phyloP scores from a whole-genome alignment of 2,329 filamentous ascomycete species.

The Colletotrichum scovillei region DNA sequence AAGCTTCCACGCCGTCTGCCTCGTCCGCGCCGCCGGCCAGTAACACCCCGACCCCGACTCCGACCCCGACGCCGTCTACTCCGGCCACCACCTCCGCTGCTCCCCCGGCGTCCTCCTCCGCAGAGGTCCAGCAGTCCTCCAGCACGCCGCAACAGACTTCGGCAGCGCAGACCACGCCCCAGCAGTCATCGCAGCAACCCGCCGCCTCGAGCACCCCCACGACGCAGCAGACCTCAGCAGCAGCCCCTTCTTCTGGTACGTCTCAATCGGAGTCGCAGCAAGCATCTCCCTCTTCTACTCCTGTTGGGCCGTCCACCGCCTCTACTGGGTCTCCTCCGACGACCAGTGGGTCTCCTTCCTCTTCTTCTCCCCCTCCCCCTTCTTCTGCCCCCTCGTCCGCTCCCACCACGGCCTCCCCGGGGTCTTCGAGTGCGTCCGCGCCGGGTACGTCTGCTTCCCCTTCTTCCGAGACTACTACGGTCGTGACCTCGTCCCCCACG shows the following conservation, averaged over 20 bases:
- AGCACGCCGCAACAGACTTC: slow-evolving; percentile 28
- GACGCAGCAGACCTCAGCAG: slow-evolving; percentile 43
- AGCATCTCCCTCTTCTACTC: slow-evolving; percentile 39
- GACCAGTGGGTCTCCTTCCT: slow-evolving; percentile 37
- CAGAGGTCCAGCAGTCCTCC: slow-evolving; percentile 13
- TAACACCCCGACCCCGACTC: slow-evolving; percentile 37
- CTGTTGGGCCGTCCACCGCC: slow-evolving; percentile 45
- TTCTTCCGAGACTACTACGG: slow-evolving; percentile 34
- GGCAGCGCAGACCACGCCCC: slow-evolving; percentile 22
- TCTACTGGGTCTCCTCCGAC: slow-evolving; percentile 34
- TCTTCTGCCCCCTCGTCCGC: slow-evolving; percentile 42
- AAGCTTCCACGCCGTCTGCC: slow-evolving; percentile 24
- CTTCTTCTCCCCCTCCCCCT: slow-evolving; percentile 40
- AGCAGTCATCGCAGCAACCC: slow-evolving; percentile 33
- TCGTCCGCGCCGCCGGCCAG: slow-evolving; percentile 10
- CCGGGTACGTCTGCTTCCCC: slow-evolving; percentile 38
- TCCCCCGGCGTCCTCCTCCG: slow-evolving; percentile 16
- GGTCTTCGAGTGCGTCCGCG: slow-evolving; percentile 35
- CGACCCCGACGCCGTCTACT: slow-evolving; percentile 37
- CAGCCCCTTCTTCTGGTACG: slow-evolving; percentile 43
- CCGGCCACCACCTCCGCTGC: slow-evolving; percentile 28
- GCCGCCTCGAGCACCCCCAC: slow-evolving; percentile 30
- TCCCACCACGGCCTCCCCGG: slow-evolving; percentile 33
- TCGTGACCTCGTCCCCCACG: slow-evolving; percentile 33
- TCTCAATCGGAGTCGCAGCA: slow-evolving; percentile 35